Conservation (phyloP, 2,329 filamentous ascomycete species). For the Scedosporium aurantiacum region DNA sequence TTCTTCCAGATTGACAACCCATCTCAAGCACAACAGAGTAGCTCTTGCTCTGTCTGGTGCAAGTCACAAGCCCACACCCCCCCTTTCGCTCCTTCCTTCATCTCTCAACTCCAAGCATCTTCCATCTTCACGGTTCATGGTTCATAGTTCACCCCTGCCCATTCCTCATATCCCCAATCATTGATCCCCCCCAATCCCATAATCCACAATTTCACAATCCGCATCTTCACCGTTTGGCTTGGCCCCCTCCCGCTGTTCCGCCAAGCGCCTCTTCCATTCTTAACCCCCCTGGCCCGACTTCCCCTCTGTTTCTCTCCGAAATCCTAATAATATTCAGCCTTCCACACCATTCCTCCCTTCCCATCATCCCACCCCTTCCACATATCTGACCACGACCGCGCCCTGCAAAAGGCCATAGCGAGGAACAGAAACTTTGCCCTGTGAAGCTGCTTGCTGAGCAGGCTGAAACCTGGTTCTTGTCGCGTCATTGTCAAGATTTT, state of each 20-base stretch:
- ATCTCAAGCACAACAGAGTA: neutral
- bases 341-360: neutral
- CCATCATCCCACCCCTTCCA: slow-evolving; percentile 3
- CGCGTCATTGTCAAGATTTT: neutral
- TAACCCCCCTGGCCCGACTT: too few species aligned
- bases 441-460: neutral
- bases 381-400: neutral
- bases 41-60: neutral
- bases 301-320: neutral
- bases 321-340: slow-evolving; percentile 4
- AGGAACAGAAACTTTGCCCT: neutral
- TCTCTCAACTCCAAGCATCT: neutral
- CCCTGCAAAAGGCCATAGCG: neutral
- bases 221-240: neutral
- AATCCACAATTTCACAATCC: too few species aligned
- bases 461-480: neutral
- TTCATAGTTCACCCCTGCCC: too few species aligned
- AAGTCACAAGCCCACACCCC: neutral
- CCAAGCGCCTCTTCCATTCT: neutral
- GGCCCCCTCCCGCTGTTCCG: neutral
- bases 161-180: too few species aligned
- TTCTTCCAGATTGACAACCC: slow-evolving; percentile 8
- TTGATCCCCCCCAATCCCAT: neutral
- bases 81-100: neutral
- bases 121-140: too few species aligned